phyloP scores from a whole-genome alignment of 1,139 yeast species.

The Nadsonia starkeyi-henricii region DNA sequence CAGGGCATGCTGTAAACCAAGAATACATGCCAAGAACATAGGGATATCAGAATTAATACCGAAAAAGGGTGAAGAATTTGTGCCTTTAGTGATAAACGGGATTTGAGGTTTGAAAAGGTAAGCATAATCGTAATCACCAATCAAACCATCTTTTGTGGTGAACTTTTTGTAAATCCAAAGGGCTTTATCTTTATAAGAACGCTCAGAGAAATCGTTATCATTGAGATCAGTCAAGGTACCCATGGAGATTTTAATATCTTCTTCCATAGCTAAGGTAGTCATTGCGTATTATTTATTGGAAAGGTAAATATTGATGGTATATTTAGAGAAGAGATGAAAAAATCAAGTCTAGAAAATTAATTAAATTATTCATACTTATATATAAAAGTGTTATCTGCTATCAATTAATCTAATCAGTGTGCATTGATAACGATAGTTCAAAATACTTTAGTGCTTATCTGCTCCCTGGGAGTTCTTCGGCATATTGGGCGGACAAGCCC shows the following conservation, averaged over 20 bases:
- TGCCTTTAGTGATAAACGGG: constrained; percentile 41
- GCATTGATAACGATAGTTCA: too few relatives aligned
- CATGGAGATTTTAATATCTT: not conserved
- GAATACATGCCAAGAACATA: constrained; percentile 49
- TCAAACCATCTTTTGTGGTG: constrained; percentile 52
- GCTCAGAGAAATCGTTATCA: not conserved
- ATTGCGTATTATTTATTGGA: not conserved
- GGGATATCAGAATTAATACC: constrained; percentile 74
- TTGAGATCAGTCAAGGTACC: not conserved
- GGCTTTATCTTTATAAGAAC: not conserved
- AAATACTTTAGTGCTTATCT: too few relatives aligned
- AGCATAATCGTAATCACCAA: constrained; percentile 74
- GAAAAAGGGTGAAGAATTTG: constrained; percentile 56
- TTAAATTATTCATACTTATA: too few relatives aligned
- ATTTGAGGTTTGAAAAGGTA: constrained; percentile 63
- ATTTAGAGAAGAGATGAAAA: not conserved
- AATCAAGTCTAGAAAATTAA: too few relatives aligned
- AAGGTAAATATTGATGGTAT: not conserved
- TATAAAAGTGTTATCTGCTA: too few relatives aligned
- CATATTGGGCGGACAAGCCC: too few relatives aligned
- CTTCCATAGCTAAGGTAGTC: not conserved
- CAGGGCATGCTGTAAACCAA: constrained; percentile 77
- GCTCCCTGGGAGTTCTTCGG: too few relatives aligned
- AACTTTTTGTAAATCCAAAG: constrained; percentile 9
- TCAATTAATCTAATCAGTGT: too few relatives aligned